Conservation (phyloP, 1,284 basidiomycete species). For the Fistulinella staudtii region DNA sequence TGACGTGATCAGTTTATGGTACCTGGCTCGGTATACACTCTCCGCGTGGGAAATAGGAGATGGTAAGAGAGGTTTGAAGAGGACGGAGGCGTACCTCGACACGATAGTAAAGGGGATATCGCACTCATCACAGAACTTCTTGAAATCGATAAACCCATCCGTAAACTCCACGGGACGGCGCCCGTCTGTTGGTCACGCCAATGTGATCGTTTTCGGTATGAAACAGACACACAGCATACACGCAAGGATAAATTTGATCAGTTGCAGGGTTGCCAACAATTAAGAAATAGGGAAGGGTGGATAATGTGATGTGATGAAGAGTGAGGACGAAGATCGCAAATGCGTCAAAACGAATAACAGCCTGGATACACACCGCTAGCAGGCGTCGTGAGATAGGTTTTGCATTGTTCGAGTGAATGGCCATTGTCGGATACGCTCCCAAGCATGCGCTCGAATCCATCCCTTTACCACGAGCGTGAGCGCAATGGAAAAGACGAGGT, state of each 20-base stretch:
- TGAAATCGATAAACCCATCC: constrained; percentile 83
- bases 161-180: constrained; percentile 69
- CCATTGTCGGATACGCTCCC: constrained; percentile 18
- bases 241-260: constrained; percentile 1
- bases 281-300: too few relatives aligned
- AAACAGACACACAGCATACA: background rate
- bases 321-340: too few relatives aligned
- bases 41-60: constrained; percentile 8
- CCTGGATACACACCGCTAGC: constrained; percentile 18
- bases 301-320: too few relatives aligned
- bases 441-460: constrained; percentile 24
- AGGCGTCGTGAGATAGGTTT: constrained; percentile 25
- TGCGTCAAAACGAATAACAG: too few relatives aligned
- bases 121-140: constrained; percentile 71
- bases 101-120: constrained; percentile 89
- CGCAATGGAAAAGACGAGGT: constrained; percentile 1
- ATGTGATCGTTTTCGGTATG: constrained; percentile 7
- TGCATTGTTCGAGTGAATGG: constrained; percentile 22
- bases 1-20: constrained; percentile 5
- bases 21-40: background rate
- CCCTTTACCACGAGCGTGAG: constrained; percentile 24
- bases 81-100: constrained; percentile 82
- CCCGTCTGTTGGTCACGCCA: constrained; percentile 3
- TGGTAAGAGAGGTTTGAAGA: too few relatives aligned
- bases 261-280: constrained; percentile 1